Conservation (phyloP, 2,329 filamentous ascomycete species). For the Talaromyces sp. region DNA sequence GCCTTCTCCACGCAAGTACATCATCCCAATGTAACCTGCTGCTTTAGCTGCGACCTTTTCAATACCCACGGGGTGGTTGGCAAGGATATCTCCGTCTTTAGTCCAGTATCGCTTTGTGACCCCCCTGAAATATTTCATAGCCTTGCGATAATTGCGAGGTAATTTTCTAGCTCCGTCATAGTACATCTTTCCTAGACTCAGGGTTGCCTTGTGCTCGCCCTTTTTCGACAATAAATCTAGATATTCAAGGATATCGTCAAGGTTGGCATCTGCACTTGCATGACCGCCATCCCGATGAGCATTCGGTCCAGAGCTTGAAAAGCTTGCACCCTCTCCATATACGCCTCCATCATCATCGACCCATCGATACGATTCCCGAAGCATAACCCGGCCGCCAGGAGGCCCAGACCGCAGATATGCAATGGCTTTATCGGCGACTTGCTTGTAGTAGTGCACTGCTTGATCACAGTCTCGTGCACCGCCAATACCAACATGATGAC, state of each 20-base stretch:
- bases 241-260: slow-evolving; percentile 93
- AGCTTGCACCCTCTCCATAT: slow-evolving; percentile 92
- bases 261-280: slow-evolving; percentile 75
- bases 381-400: slow-evolving; percentile 75
- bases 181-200: slow-evolving; percentile 77
- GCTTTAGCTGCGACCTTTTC: slow-evolving; percentile 78
- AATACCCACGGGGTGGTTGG: slow-evolving; percentile 63
- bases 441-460: slow-evolving; percentile 83
- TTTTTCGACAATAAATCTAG: slow-evolving; percentile 85
- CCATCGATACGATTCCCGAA: slow-evolving; percentile 74
- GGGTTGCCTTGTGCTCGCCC: slow-evolving; percentile 80
- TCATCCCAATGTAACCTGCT: slow-evolving; percentile 79
- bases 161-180: slow-evolving; percentile 79
- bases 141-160: slow-evolving; percentile 65
- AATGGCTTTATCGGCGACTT: slow-evolving; percentile 88
- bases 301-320: slow-evolving; percentile 77
- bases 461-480: slow-evolving; percentile 79
- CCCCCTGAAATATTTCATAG: slow-evolving; percentile 74
- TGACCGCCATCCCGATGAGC: slow-evolving; percentile 67
- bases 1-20: slow-evolving; percentile 85
- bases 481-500: slow-evolving; percentile 79
- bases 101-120: slow-evolving; percentile 79
- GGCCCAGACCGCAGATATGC: slow-evolving; percentile 82
- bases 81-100: slow-evolving; percentile 66
- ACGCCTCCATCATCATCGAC: slow-evolving; percentile 88